Percentiles rank a stretch among this genome's conserved stretches.
Conservation (phyloP, 139 green algal species). For the Nannochloris sp. region DNA sequence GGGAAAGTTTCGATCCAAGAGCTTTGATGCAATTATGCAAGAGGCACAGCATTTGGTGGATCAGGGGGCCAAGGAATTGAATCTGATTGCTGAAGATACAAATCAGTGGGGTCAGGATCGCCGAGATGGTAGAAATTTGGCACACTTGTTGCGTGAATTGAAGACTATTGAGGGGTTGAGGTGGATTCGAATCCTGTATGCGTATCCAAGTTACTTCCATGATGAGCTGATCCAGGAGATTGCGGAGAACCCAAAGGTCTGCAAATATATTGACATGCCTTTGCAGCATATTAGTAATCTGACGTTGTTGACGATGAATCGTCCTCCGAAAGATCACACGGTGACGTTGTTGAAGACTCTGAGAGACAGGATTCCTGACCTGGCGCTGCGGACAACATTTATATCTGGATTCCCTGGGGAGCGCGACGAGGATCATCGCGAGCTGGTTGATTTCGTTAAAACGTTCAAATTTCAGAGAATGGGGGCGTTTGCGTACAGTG, state of each 20-base stretch:
- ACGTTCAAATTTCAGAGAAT: conserved; percentile 71
- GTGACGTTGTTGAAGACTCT: conserved; percentile 65
- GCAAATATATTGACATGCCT: conserved; percentile 94
- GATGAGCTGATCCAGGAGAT: conserved; percentile 81
- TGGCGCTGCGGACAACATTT: conserved; percentile 84
- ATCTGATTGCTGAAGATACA: conserved; percentile 79
- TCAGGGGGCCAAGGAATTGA: conserved; percentile 68
- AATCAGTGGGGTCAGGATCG: conserved; percentile 80
- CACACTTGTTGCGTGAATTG: conserved; percentile 67
- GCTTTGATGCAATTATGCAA: conserved; percentile 53
- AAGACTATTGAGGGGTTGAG: conserved; percentile 52
- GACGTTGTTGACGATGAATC: conserved; percentile 78
- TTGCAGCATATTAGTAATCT: conserved; percentile 87
- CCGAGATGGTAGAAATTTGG: conserved; percentile 55
- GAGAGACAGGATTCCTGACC: conserved; percentile 59
- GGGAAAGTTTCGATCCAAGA: conserved; percentile 82
- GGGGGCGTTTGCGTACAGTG: conserved; percentile 73
- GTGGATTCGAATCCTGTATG: conserved; percentile 85
- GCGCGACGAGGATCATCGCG: conserved; percentile 54
- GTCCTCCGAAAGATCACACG: conserved; percentile 58
- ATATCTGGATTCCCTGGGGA: conserved; percentile 81
- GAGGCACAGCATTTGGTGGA: conserved; percentile 64
- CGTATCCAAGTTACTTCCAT: conserved; percentile 72
- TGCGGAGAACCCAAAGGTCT: conserved; percentile 74
- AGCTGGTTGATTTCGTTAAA: conserved; percentile 66